Evolutionary conservation across 371 early-diverging fungal genomes (phyloP), one percentile per base, ranked within the genome.

Genomic region (Rhizomucor pusillus): DNA sequence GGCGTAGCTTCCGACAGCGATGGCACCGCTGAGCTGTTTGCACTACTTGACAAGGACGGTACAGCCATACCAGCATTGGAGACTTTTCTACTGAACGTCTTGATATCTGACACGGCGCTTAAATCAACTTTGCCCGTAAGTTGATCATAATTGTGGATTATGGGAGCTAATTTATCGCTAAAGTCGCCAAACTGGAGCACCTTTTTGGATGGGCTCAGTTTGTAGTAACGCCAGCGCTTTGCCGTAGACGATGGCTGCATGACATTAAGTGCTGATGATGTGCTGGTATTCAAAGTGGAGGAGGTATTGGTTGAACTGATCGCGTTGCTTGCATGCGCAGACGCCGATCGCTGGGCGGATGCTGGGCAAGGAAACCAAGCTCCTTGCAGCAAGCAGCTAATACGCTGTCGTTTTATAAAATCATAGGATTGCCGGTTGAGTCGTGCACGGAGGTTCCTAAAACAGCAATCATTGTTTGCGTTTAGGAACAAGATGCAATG

Each of bases 111-210:
- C 0, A 81, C 81, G 3, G 63, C 35, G 9, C 77, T 61, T 19
- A 88, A 61, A 29, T 89, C 87, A 47, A 88, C 83, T 10, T 66
- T 86, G 48, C 69, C 45, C 13, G 68, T 61, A 1, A 77, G 47
- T 35, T 62, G 61, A 18, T 65, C 67, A 23, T 62, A 70, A 5
- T 44, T 54, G 14, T 65, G 63, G 9, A 75, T 50, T 0, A 69
- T 56, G 0, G 58, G 56, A 7, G 69, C 65, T 2, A 57, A 56
- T 50, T 71, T 74, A 16, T 85, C 85, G 5, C 66, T 47, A 64
- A 88, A 90, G 34, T 90, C 91, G 9, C 80, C 89, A 63, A 80
- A 88, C 52, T 87, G 84, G 10, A 90, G 53, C 23, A 65, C 60
- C 35, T 83, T 76, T 39, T 73, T 69, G 47, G 88, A 87, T 11